These are phyloP conservation scores for Collybiopsis luxurians DNA, from an alignment of 768 basidiomycete species.

Conservation along the genomic window DNA sequence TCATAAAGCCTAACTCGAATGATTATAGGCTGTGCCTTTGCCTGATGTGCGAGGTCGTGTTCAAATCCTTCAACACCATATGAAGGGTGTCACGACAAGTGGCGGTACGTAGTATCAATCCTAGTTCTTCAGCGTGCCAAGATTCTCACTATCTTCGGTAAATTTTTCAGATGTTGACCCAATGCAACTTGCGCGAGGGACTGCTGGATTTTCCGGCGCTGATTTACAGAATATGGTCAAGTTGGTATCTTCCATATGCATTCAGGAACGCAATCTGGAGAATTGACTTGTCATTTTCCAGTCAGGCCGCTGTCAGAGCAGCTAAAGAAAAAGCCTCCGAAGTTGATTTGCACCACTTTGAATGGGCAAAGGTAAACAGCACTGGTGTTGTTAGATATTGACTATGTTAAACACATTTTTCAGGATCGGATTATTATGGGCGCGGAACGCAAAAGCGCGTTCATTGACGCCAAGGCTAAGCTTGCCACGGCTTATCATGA, in stretches of 20 bases:
- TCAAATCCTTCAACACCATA: constrained; percentile 92
- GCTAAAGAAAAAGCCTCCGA: constrained; percentile 75
- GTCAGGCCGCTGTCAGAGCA: constrained; percentile 93
- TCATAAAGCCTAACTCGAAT: too few relatives aligned
- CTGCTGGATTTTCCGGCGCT: constrained; percentile 95
- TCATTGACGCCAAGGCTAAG: constrained; percentile 84
- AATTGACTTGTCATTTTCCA: constrained; percentile 17
- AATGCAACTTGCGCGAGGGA: constrained; percentile 87
- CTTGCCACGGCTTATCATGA: constrained; percentile 96
- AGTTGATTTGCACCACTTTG: constrained; percentile 82
- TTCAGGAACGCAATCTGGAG: not conserved
- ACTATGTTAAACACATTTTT: not conserved
- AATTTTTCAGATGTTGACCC: constrained; percentile 67
- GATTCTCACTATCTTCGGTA: not conserved
- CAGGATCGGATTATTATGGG: constrained; percentile 97
- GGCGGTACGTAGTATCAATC: constrained; percentile 36
- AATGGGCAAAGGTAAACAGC: constrained; percentile 89
- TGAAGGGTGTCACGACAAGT: constrained; percentile 71
- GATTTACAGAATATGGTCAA: constrained; percentile 98
- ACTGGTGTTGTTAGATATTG: not conserved
- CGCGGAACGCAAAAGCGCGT: constrained; percentile 87
- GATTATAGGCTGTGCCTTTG: constrained; percentile 61
- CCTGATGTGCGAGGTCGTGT: constrained; percentile 93
- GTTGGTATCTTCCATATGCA: constrained; percentile 37
- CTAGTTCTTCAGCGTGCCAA: not conserved